These are phyloP conservation scores for Hypoxylon crocopeplum DNA, from an alignment of 495 filamentous ascomycete species.

Conservation along the genomic window DNA sequence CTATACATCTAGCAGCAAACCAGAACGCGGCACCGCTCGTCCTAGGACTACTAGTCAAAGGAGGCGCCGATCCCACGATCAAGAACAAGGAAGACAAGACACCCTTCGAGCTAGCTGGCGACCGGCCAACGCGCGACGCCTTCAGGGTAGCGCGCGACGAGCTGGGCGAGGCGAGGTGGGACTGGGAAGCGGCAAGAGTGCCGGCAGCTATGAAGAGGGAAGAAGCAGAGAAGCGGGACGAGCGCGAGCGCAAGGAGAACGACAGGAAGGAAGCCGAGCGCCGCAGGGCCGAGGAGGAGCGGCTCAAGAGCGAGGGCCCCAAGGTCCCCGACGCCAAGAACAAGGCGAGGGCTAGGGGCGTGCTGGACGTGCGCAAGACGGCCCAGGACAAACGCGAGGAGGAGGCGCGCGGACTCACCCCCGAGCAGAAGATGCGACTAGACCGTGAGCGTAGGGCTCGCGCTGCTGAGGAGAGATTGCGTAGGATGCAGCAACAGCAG, in stretches of 20 bases:
- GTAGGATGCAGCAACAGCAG: slow-evolving; percentile 67
- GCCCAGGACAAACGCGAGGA: slow-evolving; percentile 79
- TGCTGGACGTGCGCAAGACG: slow-evolving; percentile 66
- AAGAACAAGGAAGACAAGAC: slow-evolving; percentile 74
- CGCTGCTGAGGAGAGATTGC: slow-evolving; percentile 86
- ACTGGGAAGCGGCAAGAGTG: slow-evolving; percentile 79
- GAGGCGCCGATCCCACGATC: slow-evolving; percentile 73
- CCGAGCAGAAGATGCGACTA: slow-evolving; percentile 79
- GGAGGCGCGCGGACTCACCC: slow-evolving; percentile 81
- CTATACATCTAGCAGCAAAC: slow-evolving; percentile 84
- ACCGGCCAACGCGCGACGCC: slow-evolving; percentile 85
- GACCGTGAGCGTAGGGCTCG: slow-evolving; percentile 83
- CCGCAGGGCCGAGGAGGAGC: slow-evolving; percentile 69
- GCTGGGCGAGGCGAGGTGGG: slow-evolving; percentile 76
- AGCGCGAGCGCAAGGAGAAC: slow-evolving; percentile 61
- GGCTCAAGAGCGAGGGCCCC: slow-evolving; percentile 59
- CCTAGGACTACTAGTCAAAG: slow-evolving; percentile 76
- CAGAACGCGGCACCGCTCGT: slow-evolving; percentile 77
- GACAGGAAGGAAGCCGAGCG: slow-evolving; percentile 66
- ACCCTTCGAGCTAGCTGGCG: slow-evolving; percentile 85
- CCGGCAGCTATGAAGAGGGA: slow-evolving; percentile 70
- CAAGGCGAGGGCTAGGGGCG: slow-evolving; percentile 48
- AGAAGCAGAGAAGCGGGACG: slow-evolving; percentile 70
- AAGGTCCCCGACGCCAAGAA: slow-evolving; percentile 43
- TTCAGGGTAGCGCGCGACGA: slow-evolving; percentile 87